phyloP scores from a whole-genome alignment of 768 basidiomycete species.

The Trametes cinnabarina region DNA sequence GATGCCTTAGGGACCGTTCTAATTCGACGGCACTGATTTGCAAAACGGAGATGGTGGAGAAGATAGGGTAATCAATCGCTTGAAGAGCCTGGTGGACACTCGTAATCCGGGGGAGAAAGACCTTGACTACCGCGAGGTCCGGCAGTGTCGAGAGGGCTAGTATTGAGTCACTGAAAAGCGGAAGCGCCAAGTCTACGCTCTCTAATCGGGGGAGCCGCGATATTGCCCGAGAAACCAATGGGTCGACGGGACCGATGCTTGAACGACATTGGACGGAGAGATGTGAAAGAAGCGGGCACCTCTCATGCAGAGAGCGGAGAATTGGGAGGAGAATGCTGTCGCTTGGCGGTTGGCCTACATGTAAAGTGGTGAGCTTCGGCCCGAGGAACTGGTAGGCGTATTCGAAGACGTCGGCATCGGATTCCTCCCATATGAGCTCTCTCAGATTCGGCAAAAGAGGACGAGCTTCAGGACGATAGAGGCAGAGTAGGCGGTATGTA shows the following conservation, averaged over 20 bases:
- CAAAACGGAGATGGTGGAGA: constrained; percentile 2
- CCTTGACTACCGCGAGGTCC: constrained; percentile 7
- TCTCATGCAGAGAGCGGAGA: constrained; percentile 10
- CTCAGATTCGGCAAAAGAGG: constrained; percentile 11
- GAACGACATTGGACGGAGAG: constrained; percentile 17
- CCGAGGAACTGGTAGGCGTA: constrained; percentile 15
- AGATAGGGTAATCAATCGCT: neutral
- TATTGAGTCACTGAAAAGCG: constrained; percentile 10
- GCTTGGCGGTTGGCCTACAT: constrained; percentile 17
- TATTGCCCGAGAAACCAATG: constrained; percentile 4
- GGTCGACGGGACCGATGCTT: constrained; percentile 11
- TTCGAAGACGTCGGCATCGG: constrained; percentile 21
- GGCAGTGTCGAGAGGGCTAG: constrained; percentile 6
- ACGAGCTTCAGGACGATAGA: constrained; percentile 6
- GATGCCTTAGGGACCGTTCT: neutral
- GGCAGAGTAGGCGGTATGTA: constrained; percentile 12
- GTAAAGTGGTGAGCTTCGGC: constrained; percentile 13
- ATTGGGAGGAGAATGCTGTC: constrained; percentile 13
- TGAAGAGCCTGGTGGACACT: constrained; percentile 6
- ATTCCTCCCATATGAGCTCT: constrained; percentile 18
- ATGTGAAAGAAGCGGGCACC: constrained; percentile 6
- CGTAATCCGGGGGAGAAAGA: constrained; percentile 6
- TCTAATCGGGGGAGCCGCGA: constrained; percentile 8
- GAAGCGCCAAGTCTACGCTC: constrained; percentile 11
- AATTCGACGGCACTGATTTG: constrained; percentile 7